These are phyloP conservation scores for Cladosporium sp. DNA, from an alignment of 2,329 filamentous ascomycete species.

Conservation along the genomic window DNA sequence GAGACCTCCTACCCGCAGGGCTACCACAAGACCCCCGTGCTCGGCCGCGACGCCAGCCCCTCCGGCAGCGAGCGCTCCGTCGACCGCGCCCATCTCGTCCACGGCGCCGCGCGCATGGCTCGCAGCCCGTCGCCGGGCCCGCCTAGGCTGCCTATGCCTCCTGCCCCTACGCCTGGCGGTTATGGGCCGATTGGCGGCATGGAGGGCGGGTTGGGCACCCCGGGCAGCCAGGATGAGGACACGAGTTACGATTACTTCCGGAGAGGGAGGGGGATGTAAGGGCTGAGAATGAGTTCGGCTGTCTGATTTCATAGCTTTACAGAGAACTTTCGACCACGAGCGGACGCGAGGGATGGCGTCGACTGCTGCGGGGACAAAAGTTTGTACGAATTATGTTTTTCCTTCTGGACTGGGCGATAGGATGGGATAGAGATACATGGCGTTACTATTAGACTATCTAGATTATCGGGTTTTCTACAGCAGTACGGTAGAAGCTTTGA, in stretches of 20 bases:
- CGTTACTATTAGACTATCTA: background rate
- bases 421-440: background rate
- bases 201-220: constrained; percentile 19
- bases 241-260: constrained; percentile 38
- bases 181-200: constrained; percentile 24
- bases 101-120: constrained; percentile 26
- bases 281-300: background rate
- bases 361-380: background rate
- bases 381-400: background rate
- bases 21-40: constrained; percentile 41
- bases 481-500: no score
- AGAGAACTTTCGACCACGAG: background rate
- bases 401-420: background rate
- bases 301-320: background rate
- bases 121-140: constrained; percentile 17
- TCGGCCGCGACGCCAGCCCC: constrained; percentile 38
- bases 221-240: constrained; percentile 26
- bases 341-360: background rate
- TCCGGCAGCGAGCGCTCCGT: constrained; percentile 23
- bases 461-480: no score
- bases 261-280: constrained; percentile 19
- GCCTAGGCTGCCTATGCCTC: constrained; percentile 1
- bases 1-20: constrained; percentile 40
- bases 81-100: constrained; percentile 15
- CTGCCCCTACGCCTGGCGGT: constrained; percentile 17